Conservation (phyloP, 2,329 filamentous ascomycete genomes). For the Escovopsis sp. region DNA sequence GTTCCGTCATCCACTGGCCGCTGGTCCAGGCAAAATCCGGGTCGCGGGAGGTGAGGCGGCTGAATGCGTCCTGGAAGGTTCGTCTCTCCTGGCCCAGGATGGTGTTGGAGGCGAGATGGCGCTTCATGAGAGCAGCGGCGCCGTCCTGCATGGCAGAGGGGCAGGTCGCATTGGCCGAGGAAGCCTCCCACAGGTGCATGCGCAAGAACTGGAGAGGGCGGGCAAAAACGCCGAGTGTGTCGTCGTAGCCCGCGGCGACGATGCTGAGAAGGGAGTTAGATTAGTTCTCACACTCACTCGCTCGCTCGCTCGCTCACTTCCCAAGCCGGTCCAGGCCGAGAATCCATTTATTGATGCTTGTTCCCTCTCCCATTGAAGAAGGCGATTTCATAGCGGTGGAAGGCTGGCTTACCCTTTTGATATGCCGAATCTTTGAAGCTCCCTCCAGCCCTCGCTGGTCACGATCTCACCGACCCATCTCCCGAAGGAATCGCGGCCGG, state of each 20-base stretch:
- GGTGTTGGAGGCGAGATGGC: constrained; percentile 22
- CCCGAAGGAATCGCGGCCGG: constrained; percentile 47
- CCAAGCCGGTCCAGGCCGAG: too few species aligned
- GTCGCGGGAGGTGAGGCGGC: constrained; percentile 38
- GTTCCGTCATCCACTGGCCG: constrained; percentile 67
- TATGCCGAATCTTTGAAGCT: constrained; percentile 44
- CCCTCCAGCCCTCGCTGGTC: constrained; percentile 51
- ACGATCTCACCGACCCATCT: constrained; percentile 42
- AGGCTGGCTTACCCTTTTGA: constrained; percentile 29
- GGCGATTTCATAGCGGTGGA: too few species aligned
- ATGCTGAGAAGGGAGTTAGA: constrained; percentile 20
- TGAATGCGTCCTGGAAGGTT: constrained; percentile 38
- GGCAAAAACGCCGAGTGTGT: constrained; percentile 32
- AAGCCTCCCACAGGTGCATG: constrained; percentile 43
- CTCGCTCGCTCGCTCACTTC: too few species aligned
- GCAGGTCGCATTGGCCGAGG: constrained; percentile 46
- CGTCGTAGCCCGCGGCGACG: constrained; percentile 46
- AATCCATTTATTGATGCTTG: too few species aligned
- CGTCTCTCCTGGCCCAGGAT: constrained; percentile 17
- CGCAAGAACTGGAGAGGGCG: constrained; percentile 45
- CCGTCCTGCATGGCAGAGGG: constrained; percentile 55
- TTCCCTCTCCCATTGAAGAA: neutral
- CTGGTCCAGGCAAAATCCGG: constrained; percentile 46
- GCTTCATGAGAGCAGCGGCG: constrained; percentile 35
- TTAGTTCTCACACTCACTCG: too few species aligned